These are phyloP conservation scores for Wallacemonas sp. DNA, from an alignment of 208 protist genomes.

Conservation along the genomic window DNA sequence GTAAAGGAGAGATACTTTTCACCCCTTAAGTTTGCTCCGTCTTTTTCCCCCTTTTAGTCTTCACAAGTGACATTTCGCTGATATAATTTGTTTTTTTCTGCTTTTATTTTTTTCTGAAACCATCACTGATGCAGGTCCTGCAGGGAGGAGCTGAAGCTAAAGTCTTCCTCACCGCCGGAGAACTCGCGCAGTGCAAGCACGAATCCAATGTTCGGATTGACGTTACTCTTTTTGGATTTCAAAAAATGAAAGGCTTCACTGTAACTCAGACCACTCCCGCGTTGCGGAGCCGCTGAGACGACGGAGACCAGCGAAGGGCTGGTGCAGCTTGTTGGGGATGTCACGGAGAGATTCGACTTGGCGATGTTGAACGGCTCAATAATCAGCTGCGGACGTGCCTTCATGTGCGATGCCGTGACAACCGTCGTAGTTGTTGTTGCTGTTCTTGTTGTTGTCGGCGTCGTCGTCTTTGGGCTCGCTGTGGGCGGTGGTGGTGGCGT, in stretches of 20 bases:
- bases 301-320: background rate
- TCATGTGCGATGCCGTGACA: too few relatives aligned
- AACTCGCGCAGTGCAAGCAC: constrained; percentile 64
- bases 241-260: constrained; percentile 67
- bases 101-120: constrained; percentile 17
- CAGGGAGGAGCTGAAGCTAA: constrained; percentile 37
- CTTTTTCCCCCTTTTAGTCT: background rate
- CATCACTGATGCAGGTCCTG: background rate
- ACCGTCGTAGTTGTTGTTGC: background rate
- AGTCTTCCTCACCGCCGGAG: constrained; percentile 29
- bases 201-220: constrained; percentile 91
- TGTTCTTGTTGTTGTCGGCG: background rate
- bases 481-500: too few relatives aligned
- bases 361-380: too few relatives aligned
- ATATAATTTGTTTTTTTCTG: background rate
- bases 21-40: background rate
- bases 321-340: background rate
- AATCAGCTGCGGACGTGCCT: too few relatives aligned
- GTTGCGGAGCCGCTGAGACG: background rate
- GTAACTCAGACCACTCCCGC: constrained; percentile 35
- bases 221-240: constrained; percentile 55
- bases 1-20: too few relatives aligned
- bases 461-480: background rate
- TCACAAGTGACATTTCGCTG: too few relatives aligned
- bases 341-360: background rate